Evolutionary conservation across 73 alveolate genomes (phyloP).

Genomic region (Paraurostyla sp.): DNA sequence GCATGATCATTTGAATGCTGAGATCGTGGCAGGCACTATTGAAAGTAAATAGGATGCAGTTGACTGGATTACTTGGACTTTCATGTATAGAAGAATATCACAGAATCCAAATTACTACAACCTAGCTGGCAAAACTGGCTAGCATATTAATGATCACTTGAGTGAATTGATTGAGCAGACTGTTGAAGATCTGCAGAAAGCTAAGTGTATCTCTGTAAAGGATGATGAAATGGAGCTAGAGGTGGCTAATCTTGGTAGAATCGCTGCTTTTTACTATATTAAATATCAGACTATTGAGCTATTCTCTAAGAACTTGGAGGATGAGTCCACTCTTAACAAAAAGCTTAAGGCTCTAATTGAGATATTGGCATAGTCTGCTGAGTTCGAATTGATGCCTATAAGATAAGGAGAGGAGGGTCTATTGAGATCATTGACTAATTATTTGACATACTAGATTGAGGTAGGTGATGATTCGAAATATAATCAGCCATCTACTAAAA

Average conservation of each 20-base stretch:
- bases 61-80: constrained; percentile 99
- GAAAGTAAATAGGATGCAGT: constrained; percentile 96
- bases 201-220: constrained; percentile 73
- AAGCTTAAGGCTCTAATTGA: constrained; percentile 77
- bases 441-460: constrained; percentile 72
- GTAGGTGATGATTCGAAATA: constrained; percentile 45
- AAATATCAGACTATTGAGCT: constrained; percentile 82
- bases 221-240: constrained; percentile 76
- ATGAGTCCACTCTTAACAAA: constrained; percentile 15
- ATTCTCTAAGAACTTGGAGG: constrained; percentile 72
- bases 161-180: constrained; percentile 95
- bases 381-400: constrained; percentile 77
- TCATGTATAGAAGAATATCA: constrained; percentile 98
- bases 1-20: constrained; percentile 98
- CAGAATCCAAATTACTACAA: constrained; percentile 99
- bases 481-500: constrained; percentile 74
- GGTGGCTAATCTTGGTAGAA: constrained; percentile 84
- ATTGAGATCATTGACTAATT: constrained; percentile 66
- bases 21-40: constrained; percentile 96
- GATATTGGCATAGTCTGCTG: constrained; percentile 74
- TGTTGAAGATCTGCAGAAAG: constrained; percentile 88
- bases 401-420: constrained; percentile 80
- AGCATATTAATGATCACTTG: constrained; percentile 92
- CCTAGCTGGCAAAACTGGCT: constrained; percentile 94
- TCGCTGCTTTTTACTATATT: constrained; percentile 85